Base-by-base conservation (phyloP, 306 rosid species). In the Vigna angularis region DNA sequence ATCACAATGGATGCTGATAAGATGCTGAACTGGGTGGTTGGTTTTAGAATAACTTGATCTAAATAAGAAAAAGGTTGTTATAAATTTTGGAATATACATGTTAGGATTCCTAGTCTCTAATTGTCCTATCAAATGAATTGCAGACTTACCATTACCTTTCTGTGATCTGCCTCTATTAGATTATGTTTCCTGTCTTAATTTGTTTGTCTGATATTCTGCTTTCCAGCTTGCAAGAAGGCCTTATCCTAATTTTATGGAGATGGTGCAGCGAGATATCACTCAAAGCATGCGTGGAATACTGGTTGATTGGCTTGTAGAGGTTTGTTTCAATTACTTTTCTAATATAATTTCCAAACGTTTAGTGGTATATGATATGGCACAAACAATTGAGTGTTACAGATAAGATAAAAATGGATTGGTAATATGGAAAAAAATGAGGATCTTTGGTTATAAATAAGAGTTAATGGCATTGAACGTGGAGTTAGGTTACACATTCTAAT, bases 281-380 rank as follows among this genome's bases (percentile, higher is more conserved):
- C 93, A 82, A 82, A 86, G 82, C 84, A 96, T 93, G 99, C 96
- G 99, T 4, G 91, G 87, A 18, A 90, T 96, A 75, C 84, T 96
- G 74, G 87, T 96, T 47, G 99, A 96, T 86, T 96, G 99, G 99
- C 97, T 96, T 64, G 97, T 93, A 17, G 98, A 93, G 99, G 99
- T 96, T 70, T 40, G 94, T 67, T 76, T 76, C 11, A 48, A 68
- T 82, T 57, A 48, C 34, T 58, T 76, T 76, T 71, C 44, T 81
- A 55, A 30, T 50, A 26, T 47, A 55, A 52, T 65, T 15, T 17
- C 64, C 18, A 55, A 50, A n/a, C 17, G 36, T 52, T 40, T 15
- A 17, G 66, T n/a, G 3, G 42, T 61, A 30, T 12, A 58, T 15
- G 50, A 34, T 26, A 26, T 26, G 28, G 28, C 51, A 4, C 8